Percentiles rank a stretch among this genome's conserved stretches.
Evolutionary conservation across 208 protist species (phyloP).

Genomic region (Trichomonas gallinae): DNA sequence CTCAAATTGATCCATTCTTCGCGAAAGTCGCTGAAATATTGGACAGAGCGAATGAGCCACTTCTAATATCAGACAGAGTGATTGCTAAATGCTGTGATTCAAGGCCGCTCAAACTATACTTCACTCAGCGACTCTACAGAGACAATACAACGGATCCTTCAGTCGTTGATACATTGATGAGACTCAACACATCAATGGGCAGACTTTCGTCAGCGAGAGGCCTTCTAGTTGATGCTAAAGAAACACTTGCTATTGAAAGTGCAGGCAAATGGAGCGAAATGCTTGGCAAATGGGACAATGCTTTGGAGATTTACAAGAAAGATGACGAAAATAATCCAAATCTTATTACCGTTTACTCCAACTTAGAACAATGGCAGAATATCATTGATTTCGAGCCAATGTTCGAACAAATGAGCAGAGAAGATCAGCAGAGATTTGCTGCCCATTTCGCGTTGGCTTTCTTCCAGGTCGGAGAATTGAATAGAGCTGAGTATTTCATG

Average conservation of each 20-base stretch:
- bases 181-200: not conserved
- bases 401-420: not conserved
- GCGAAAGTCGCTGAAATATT: not conserved
- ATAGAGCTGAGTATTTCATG: not conserved
- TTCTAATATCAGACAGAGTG: not conserved
- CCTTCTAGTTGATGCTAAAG: not conserved
- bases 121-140: not conserved
- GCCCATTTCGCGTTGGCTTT: not conserved
- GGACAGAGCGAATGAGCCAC: not conserved
- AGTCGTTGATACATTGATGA: not conserved
- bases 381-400: not conserved
- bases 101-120: not conserved
- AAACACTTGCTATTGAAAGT: not conserved
- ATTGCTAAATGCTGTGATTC: not conserved
- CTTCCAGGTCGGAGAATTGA: not conserved
- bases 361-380: not conserved
- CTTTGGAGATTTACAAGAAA: not conserved
- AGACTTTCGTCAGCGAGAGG: not conserved
- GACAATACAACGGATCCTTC: not conserved
- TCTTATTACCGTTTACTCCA: not conserved
- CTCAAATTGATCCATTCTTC: not conserved
- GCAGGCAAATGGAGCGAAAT: not conserved
- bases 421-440: not conserved
- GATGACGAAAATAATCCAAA: not conserved
- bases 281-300: slow-evolving; percentile 5